phyloP scores from a whole-genome alignment of 805 yeast species.

The Nakazawaea populi region DNA sequence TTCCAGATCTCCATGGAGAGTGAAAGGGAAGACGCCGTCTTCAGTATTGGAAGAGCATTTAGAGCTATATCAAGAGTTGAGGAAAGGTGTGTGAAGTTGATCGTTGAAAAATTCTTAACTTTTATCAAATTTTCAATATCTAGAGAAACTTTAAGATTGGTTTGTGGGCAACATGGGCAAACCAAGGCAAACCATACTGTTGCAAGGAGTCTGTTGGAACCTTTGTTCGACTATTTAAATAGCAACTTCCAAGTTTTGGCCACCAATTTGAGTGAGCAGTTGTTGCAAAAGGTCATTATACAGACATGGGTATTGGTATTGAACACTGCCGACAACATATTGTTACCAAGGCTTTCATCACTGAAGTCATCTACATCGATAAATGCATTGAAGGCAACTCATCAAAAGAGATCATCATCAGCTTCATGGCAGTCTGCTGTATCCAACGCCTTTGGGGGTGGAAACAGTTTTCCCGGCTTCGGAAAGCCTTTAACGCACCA shows the following conservation, averaged over 20 bases:
- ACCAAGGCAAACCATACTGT: slow-evolving; percentile 37
- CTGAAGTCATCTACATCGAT: slow-evolving; percentile 19
- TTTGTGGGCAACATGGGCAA: slow-evolving; percentile 47
- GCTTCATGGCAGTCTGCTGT: slow-evolving; percentile 37
- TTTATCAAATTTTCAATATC: slow-evolving; percentile 36
- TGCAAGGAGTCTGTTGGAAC: slow-evolving; percentile 61
- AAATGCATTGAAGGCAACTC: slow-evolving; percentile 12
- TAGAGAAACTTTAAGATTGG: slow-evolving; percentile 41
- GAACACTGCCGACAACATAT: slow-evolving; percentile 58
- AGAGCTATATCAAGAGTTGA: slow-evolving; percentile 58
- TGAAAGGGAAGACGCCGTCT: slow-evolving; percentile 75
- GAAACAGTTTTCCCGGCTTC: slow-evolving; percentile 36
- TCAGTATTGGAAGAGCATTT: slow-evolving; percentile 72
- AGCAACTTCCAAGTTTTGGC: slow-evolving; percentile 63
- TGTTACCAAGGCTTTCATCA: slow-evolving; percentile 66
- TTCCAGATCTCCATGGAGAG: slow-evolving; percentile 71
- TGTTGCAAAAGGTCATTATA: slow-evolving; percentile 60
- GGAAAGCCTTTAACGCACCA: slow-evolving; percentile 49
- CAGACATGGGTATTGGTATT: slow-evolving; percentile 79
- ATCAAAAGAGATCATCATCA: background rate
- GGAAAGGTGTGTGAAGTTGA: slow-evolving; percentile 58
- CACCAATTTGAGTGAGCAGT: slow-evolving; percentile 44
- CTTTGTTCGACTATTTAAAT: slow-evolving; percentile 70
- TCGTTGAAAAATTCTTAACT: slow-evolving; percentile 68
- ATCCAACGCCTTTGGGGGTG: slow-evolving; percentile 37